Conservation (phyloP, 2,329 filamentous ascomycete genomes). For the Stylonectria norvegica region DNA sequence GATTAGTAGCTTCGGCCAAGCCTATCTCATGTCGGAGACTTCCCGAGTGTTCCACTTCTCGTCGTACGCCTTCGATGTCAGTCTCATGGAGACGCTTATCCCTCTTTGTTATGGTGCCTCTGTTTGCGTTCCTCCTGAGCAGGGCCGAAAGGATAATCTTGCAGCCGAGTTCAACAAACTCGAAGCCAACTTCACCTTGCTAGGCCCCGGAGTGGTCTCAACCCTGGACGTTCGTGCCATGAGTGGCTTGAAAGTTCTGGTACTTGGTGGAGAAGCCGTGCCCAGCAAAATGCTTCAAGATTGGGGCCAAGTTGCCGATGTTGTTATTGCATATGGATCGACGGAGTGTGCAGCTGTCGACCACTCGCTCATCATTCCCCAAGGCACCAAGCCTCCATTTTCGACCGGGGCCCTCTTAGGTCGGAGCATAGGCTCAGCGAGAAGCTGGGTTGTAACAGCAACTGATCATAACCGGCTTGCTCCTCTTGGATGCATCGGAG, state of each 20-base stretch:
- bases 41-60: slow-evolving; percentile 4
- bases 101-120: slow-evolving; percentile 17
- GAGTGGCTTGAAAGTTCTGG: slow-evolving; percentile 6
- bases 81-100: slow-evolving; percentile 9
- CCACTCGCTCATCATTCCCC: slow-evolving; percentile 2
- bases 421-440: no score
- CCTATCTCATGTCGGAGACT: neutral
- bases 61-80: slow-evolving; percentile 15
- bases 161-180: no score
- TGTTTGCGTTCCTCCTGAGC: slow-evolving; percentile 33
- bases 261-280: slow-evolving; percentile 5
- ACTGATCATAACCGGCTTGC: no score
- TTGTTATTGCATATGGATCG: slow-evolving; percentile 4
- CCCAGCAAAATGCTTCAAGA: slow-evolving; percentile 1
- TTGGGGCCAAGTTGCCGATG: slow-evolving; percentile 2
- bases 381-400: no score
- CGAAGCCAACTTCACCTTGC: no score
- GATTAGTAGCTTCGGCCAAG: neutral
- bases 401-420: no score
- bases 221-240: no score
- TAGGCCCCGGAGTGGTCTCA: no score
- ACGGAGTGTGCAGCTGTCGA: slow-evolving; percentile 2
- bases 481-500: slow-evolving; percentile 1
- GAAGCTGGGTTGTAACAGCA: no score
- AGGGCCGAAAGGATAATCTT: slow-evolving; percentile 34